phyloP scores from a whole-genome alignment of 1,284 basidiomycete genomes.

The Trichosporon sp. region DNA sequence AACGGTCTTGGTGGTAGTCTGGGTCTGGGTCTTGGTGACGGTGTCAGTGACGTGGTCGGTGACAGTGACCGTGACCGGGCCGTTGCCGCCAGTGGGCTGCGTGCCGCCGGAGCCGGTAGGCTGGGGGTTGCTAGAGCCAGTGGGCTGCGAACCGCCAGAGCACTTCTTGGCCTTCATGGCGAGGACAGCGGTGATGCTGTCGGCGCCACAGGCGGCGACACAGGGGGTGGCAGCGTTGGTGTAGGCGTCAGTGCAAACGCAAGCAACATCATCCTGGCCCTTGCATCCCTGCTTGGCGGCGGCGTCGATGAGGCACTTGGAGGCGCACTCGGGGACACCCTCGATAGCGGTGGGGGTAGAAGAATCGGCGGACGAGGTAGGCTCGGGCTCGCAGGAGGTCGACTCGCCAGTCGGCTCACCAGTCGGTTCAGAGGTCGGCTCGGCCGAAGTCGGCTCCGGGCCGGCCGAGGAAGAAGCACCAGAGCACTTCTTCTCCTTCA shows the following conservation, averaged over 20 bases:
- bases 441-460: neutral
- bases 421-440: neutral
- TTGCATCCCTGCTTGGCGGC: neutral
- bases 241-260: slow-evolving; percentile 20
- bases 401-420: neutral
- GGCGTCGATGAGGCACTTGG: slow-evolving; percentile 10
- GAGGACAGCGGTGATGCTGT: slow-evolving; percentile 17
- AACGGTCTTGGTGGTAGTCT: neutral
- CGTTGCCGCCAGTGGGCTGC: neutral
- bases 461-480: neutral
- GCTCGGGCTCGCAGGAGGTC: neutral
- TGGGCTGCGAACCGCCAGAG: neutral
- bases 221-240: slow-evolving; percentile 4
- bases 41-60: slow-evolving; percentile 5
- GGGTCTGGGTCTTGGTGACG: neutral
- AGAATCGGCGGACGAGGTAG: neutral
- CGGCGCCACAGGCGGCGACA: neutral
- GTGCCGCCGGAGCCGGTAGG: neutral
- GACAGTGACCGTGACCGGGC: slow-evolving; percentile 4
- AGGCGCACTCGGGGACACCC: slow-evolving; percentile 12
- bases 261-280: slow-evolving; percentile 15
- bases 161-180: slow-evolving; percentile 12
- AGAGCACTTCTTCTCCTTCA: slow-evolving; percentile 14
- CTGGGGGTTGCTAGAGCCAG: neutral
- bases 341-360: slow-evolving; percentile 12